A percentile compares a stretch with the other conserved stretches of the same genome.
phyloP scores from a whole-genome alignment of 106 monocot species.

The Cymbidium sinense region DNA sequence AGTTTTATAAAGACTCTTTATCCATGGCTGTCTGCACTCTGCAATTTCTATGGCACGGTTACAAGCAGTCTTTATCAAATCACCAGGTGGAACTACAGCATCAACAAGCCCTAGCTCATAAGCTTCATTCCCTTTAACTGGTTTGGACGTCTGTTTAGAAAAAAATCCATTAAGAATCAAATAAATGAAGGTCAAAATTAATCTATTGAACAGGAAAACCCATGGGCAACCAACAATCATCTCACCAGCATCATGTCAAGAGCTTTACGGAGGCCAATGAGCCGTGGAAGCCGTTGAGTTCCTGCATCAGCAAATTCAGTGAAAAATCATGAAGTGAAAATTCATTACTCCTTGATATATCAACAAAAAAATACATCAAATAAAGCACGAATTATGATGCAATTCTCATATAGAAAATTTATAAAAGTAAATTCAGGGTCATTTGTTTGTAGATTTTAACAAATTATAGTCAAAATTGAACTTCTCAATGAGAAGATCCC shows the following conservation, averaged over 20 bases:
- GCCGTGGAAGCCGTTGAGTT: slow-evolving; percentile 92
- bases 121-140: slow-evolving; percentile 79
- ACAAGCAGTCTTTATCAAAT: slow-evolving; percentile 65
- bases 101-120: slow-evolving; percentile 74
- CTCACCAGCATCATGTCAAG: slow-evolving; percentile 96
- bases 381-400: too few species aligned
- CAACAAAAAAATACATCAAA: too few species aligned
- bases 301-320: slow-evolving; percentile 41
- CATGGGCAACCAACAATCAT: slow-evolving; percentile 3
- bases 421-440: too few species aligned
- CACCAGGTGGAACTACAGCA: slow-evolving; percentile 59
- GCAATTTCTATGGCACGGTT: slow-evolving; percentile 80
- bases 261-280: slow-evolving; percentile 86
- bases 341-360: too few species aligned
- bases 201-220: background rate
- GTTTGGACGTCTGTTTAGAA: slow-evolving; percentile 64
- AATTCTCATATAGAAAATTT: too few species aligned
- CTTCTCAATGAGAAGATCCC: too few species aligned
- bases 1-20: slow-evolving; percentile 77
- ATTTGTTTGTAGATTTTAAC: too few species aligned
- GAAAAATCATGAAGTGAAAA: background rate
- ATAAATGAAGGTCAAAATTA: background rate
- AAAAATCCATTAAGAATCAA: background rate
- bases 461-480: too few species aligned
- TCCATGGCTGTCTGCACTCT: slow-evolving; percentile 74